Conservation (phyloP, 371 early-diverging fungal genomes). For the Mortierella sp. region DNA sequence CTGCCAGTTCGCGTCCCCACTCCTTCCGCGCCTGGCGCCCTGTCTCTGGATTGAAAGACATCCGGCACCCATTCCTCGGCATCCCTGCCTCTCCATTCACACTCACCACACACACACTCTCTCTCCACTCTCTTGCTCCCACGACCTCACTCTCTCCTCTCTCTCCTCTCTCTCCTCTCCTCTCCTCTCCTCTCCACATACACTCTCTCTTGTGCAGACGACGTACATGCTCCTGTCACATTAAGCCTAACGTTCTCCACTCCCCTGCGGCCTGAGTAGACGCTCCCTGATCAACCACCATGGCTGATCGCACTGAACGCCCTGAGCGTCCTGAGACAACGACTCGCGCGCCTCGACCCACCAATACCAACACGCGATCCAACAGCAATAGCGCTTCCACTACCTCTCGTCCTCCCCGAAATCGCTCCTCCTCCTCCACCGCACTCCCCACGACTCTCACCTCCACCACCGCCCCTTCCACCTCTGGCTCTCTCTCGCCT, state of each 20-base stretch:
- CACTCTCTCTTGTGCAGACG: no score
- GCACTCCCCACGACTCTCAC: slow-evolving; percentile 1
- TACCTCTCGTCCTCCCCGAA: slow-evolving; percentile 8
- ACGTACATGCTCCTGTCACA: no score
- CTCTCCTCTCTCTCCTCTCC: background rate
- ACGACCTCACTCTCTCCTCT: background rate
- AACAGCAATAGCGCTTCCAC: slow-evolving; percentile 6
- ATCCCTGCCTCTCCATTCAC: background rate
- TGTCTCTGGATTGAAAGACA: slow-evolving; percentile 48
- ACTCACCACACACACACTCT: background rate
- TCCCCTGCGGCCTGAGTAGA: no score
- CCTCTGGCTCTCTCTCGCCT: background rate
- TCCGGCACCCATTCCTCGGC: slow-evolving; percentile 18
- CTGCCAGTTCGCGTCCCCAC: slow-evolving; percentile 1
- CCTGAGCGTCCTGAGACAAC: slow-evolving; percentile 6
- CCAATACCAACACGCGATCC: background rate
- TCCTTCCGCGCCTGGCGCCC: slow-evolving; percentile 17
- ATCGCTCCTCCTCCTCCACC: background rate
- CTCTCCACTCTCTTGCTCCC: background rate
- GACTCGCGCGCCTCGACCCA: background rate
- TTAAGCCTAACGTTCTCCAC: no score
- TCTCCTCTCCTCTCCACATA: background rate
- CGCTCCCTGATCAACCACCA: background rate
- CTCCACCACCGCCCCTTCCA: slow-evolving; percentile 12
- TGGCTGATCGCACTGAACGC: slow-evolving; percentile 16